Base-by-base conservation (phyloP, 2,329 filamentous ascomycete genomes). In the Blastomyces silverae region DNA sequence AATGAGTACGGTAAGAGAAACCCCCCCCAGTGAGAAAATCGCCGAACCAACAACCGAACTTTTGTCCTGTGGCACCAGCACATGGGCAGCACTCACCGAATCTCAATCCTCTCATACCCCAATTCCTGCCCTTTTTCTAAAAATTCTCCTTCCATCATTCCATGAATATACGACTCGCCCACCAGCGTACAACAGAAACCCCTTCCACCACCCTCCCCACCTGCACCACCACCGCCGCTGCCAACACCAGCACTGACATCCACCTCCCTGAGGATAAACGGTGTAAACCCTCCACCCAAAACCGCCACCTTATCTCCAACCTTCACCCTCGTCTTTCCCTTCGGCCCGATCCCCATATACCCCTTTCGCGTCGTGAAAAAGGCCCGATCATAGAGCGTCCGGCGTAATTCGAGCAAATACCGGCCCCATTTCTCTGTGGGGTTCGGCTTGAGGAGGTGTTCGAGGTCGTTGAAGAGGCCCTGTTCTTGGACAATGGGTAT, bases 131-230 rank as follows among this genome's bases (percentile, higher is more conserved):
- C 39, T 10, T 55, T 20, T 7, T 56, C 52, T 52, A 63, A 44
- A 56, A 63, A 63, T 25, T 63, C 61, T 11, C 61, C 61, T 37
- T 63, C 61, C 61, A 63, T 63, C 44, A 63, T 63, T 11, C 61
- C 61, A 63, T 63, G 61, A 22, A 63, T 63, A 63, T 63, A 63
- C 52, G 61, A 44, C 52, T 63, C 61, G 6, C 61, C 61, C n/a
- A 63, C 61, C 17, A 63, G 52, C 11, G 61, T 63, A 57, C 31
- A 63, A 17, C 39, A 58, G 6, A 6, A 39, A 15, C 34, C n/a
- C 34, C 3, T 58, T 13, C 56, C 17, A 22, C 11, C 37, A 60
- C 25, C 20, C 13, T 22, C 5, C n/a, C 56, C 31, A 13, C 4
- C 50, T 31, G 20, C 50, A 15, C 25, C 25, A 15, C 15, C 50